Evolutionary conservation across 164 flowering plant species (phyloP), one percentile per base, ranked within the genome.

Genomic region (Dillenia turbinata): DNA sequence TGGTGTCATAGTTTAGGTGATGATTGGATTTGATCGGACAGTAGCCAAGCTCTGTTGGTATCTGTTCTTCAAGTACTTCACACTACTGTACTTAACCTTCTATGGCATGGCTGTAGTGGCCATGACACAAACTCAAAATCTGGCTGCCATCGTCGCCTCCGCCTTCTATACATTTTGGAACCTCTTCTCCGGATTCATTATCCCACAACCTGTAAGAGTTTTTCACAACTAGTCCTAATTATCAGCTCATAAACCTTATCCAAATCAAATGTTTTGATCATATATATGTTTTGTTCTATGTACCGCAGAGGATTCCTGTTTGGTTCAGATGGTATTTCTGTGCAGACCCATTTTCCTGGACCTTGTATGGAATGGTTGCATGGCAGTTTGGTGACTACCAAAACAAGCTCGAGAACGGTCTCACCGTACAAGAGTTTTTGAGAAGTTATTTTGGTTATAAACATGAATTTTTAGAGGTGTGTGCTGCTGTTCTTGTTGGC

Each of bases 301-400:
- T 4, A 33, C 40, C 5, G 7, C 85, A 83, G 87, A 81, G 77
- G 55, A 79, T 83, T 9, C 85, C 87, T 1, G 63, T 77, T 17
- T 83, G 87, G 87, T 81, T 85, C 85, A 81, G 85, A 66, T 83
- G 85, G 85, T 79, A 81, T 57, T 79, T 73, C 16, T 81, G 77
- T 68, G 63, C 68, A 9, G 72, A 73, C 57, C 87, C 87, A 0
- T 61, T 81, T n/a, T 56, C 43, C 7, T 53, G 56, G 56, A 16
- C 43, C 10, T 9, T 53, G 26, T 9, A 14, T 11, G 56, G 56
- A 17, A 19, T 53, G 33, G 26, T 53, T 17, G 26, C 26, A 24
- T 53, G 43, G 11, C 56, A 53, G 43, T 40, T 53, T 17, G 56
- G 56, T 53, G 56, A 53, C 33, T 9, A 17, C 13, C 14, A 53